Evolutionary conservation across 176 grass and related monocot genomes (phyloP), one percentile per base, ranked within the genome.

Genomic region (Rhipidocladum racemiflorum): DNA sequence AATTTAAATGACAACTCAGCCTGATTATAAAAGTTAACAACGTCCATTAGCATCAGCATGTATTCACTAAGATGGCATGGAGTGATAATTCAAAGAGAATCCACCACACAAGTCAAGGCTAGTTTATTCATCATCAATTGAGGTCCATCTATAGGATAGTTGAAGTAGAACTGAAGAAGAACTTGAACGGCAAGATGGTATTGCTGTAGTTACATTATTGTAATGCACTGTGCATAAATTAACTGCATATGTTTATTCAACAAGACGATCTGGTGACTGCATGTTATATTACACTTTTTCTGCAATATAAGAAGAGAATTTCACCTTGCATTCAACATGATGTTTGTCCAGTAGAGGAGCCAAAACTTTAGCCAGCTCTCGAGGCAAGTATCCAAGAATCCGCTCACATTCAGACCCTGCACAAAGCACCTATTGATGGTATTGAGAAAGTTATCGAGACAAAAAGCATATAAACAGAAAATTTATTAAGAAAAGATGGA

Each of bases 301-400:
- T 54, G 64, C 3, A 43, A 68, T 51, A 85, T 49, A 71, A 20
- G 0, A 75, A 70, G 66, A 69, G 60, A 86, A 40, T 7, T 61
- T 89, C 76, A 94, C 95, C 90, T 94, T 60, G 61, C 92, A 98
- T 68, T 94, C 84, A 82, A 90, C 77, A 44, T 48, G 81, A 24
- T 76, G 56, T 57, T 68, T 89, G 88, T 94, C 95, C 68, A 93
- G 62, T 75, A 93, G 62, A 88, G 95, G 95, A 86, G 92, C 79
- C 84, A 98, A 77, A 91, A 83, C 70, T 84, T 91, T 92, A 75
- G 92, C 88, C 27, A 94, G 61, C 51, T 98, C 92, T 56, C 88
- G 88, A 86, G 92, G 90, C 70, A 98, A 81, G 70, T 98, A 98
- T 70, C 95, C 95, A 84, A 98, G 88, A 42, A 80, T 88, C 80